These are phyloP conservation scores for Corynespora cassiicola DNA, from an alignment of 2,329 filamentous ascomycete species.

Conservation along the genomic window DNA sequence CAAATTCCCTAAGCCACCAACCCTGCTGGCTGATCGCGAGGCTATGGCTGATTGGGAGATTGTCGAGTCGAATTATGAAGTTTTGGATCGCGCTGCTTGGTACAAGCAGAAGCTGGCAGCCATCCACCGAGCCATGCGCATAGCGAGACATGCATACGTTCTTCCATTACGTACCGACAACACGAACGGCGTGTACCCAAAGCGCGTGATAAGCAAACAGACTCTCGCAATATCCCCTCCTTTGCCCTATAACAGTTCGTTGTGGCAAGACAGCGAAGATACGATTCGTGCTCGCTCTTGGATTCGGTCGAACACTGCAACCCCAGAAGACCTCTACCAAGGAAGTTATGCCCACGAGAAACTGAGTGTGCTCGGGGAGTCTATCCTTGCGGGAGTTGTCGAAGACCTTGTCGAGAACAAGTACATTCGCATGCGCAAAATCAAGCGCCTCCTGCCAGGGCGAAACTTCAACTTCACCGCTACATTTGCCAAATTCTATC, in stretches of 20 bases:
- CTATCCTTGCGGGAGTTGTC: conserved; percentile 55
- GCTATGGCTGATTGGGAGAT: conserved; percentile 28
- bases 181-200: conserved; percentile 18
- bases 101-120: conserved; percentile 29
- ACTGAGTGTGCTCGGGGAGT: conserved; percentile 40
- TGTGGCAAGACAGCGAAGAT: too few relatives aligned
- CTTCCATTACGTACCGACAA: conserved; percentile 21
- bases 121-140: conserved; percentile 28
- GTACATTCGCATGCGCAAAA: conserved; percentile 67
- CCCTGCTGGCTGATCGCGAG: conserved; percentile 24
- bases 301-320: conserved; percentile 54
- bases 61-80: conserved; percentile 34
- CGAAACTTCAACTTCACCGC: conserved; percentile 70
- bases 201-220: conserved; percentile 4
- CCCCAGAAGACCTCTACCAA: conserved; percentile 49
- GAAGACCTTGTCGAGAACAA: conserved; percentile 60
- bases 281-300: conserved; percentile 47
- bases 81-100: conserved; percentile 34
- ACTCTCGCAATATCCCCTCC: too few relatives aligned
- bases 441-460: conserved; percentile 61
- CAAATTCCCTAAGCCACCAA: conserved; percentile 29
- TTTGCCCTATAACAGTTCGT: too few relatives aligned
- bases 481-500: conserved; percentile 62
- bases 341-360: conserved; percentile 48
- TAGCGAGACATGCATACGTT: conserved; percentile 30